These are phyloP conservation scores for Penicillium sp. DNA, from an alignment of 2,329 filamentous ascomycete species.

Conservation along the genomic window DNA sequence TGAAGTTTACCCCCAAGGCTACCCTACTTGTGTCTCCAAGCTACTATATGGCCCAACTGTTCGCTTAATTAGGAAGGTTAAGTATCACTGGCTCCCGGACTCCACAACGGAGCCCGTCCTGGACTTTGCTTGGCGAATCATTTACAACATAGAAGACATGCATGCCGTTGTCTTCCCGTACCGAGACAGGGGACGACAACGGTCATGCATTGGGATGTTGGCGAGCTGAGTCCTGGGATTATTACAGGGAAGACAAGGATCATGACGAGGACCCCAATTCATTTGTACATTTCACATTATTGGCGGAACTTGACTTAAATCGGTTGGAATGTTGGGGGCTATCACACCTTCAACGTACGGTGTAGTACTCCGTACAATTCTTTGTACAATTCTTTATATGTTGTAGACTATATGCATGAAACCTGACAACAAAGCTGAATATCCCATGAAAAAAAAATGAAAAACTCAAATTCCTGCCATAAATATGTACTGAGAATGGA, in stretches of 20 bases:
- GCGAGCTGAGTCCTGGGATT: not conserved
- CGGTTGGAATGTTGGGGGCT: not conserved
- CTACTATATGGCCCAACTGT: not conserved
- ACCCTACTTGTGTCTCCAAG: not conserved
- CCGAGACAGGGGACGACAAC: slow-evolving; percentile 4
- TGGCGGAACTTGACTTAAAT: not conserved
- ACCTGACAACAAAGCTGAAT: not conserved
- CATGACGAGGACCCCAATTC: not conserved
- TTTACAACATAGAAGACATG: not conserved
- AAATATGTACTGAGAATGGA: slow-evolving; percentile 3
- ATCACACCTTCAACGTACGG: not conserved
- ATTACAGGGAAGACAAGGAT: not conserved
- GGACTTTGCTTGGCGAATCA: not conserved
- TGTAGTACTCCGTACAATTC: not conserved
- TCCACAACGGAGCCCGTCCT: not conserved
- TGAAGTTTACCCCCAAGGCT: not conserved
- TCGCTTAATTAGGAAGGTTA: slow-evolving; percentile 2
- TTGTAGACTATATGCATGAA: not conserved
- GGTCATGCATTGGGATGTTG: slow-evolving; percentile 1
- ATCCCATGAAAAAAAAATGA: not conserved
- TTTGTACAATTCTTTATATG: not conserved
- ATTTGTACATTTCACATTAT: not conserved
- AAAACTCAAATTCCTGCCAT: not conserved
- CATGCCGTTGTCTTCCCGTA: not conserved
- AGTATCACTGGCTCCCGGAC: not conserved